These are phyloP conservation scores for Rutstroemia sp. DNA, from an alignment of 2,329 filamentous ascomycete species.

Conservation along the genomic window DNA sequence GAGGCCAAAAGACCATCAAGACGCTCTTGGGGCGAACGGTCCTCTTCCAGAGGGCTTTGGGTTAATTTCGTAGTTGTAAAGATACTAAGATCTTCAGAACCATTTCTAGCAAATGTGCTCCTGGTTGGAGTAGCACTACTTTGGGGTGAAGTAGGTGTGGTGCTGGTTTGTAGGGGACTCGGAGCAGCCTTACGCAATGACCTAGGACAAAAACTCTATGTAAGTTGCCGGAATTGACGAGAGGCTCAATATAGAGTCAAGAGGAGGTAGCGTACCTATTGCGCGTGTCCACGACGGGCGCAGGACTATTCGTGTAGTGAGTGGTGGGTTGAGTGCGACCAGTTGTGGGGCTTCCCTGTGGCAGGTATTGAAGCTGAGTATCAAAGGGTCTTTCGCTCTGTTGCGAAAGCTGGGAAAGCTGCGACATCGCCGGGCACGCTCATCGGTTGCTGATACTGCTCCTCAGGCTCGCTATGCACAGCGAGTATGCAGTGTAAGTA, in stretches of 20 bases:
- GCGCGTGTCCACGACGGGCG: conserved; percentile 18
- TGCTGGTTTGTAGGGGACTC: conserved; percentile 30
- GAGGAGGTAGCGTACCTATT: conserved; percentile 21
- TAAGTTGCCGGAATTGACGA: conserved; percentile 11
- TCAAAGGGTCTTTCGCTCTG: conserved; percentile 23
- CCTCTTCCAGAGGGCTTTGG: conserved; percentile 17
- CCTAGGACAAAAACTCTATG: conserved; percentile 21
- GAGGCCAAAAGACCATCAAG: conserved; percentile 30
- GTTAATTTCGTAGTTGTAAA: conserved; percentile 14
- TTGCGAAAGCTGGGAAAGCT: conserved; percentile 23
- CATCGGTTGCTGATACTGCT: conserved; percentile 18
- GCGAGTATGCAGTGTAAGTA: conserved; percentile 8
- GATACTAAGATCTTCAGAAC: conserved; percentile 16
- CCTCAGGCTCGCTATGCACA: conserved; percentile 22
- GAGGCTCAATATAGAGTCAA: conserved; percentile 6
- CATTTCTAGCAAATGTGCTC: conserved; percentile 21
- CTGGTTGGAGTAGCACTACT: conserved; percentile 27
- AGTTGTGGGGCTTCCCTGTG: conserved; percentile 25
- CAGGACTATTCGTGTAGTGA: conserved; percentile 21
- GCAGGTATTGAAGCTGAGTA: conserved; percentile 19
- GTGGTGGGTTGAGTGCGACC: conserved; percentile 18
- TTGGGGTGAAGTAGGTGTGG: conserved; percentile 23
- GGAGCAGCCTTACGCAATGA: conserved; percentile 29
- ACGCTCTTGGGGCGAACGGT: conserved; percentile 29
- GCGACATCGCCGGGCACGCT: conserved; percentile 7